Percentiles rank a stretch among this genome's conserved stretches.
These are phyloP conservation scores for Capsicum chinense DNA, from an alignment of 257 asterid species.

Conservation along the genomic window DNA sequence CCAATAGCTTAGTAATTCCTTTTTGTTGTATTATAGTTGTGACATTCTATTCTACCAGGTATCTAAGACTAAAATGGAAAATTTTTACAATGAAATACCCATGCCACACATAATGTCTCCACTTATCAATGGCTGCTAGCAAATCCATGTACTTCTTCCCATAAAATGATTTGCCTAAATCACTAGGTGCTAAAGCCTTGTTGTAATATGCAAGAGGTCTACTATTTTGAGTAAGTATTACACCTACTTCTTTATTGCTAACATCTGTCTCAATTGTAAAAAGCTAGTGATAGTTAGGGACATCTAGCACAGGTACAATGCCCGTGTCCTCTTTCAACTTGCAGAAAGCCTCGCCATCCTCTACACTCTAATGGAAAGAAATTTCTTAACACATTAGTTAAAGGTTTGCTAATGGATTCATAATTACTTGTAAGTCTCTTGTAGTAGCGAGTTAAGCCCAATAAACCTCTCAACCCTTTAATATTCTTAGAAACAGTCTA, in stretches of 20 bases:
- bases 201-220: no score
- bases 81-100: neutral
- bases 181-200: no score
- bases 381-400: neutral
- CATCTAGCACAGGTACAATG: neutral
- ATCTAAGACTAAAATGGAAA: neutral
- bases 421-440: neutral
- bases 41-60: neutral
- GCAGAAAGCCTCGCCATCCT: neutral
- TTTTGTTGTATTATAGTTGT: neutral
- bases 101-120: neutral
- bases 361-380: neutral
- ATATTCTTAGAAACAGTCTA: neutral
- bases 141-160: neutral
- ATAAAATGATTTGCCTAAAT: no score
- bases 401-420: neutral
- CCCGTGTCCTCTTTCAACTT: neutral
- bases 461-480: neutral
- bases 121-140: neutral
- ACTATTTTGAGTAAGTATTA: neutral
- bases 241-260: neutral
- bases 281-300: neutral
- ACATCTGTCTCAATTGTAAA: neutral
- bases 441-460: neutral
- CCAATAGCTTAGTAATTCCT: neutral